Evolutionary conservation across 306 rosid genomes (phyloP), one percentile per base, ranked within the genome.

Genomic region (Quercus aquifolioides): DNA sequence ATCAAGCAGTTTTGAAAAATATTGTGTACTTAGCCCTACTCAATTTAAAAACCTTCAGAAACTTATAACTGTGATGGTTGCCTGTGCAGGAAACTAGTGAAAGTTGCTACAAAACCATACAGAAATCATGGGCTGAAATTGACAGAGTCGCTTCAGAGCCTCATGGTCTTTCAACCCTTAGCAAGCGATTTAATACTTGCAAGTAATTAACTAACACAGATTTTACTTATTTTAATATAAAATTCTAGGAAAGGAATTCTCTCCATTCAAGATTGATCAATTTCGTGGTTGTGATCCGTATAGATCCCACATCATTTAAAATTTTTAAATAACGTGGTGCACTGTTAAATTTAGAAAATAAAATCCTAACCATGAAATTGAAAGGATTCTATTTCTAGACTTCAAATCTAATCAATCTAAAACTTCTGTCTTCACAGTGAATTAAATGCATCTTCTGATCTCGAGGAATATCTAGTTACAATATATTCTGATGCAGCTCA

Each of bases 61-160:
- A 11, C 54, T 49, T 49, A 49, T 3, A 12, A 25, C n/a, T 6
- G 25, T 20, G 35, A 49, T 21, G 28, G 10, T 7, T 8, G 46
- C 65, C 43, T 58, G 57, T 79, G 70, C 73, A 91, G 93, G 93
- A 87, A 80, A 51, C 82, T 5, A 91, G 85, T 71, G 74, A 87
- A 82, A 85, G 80, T n/a, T 89, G 92, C 73, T 89, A 87, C 64
- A 55, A 86, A 38, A 82, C 85, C 18, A 85, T 89, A 75, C 72
- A 79, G 6, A 72, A 81, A 75, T 91, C 96, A 14, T 89, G 93
- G 93, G 56, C 83, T 17, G 88, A 81, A 80, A 88, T 89, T 31
- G 93, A 89, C 72, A 67, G 62, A 78, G 59, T 89, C 5, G 88
- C 86, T 23, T 75, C 57, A 59, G 54, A 75, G 70, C 79, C 69